A percentile compares a stretch with the other conserved stretches of the same genome.
Conservation (phyloP, 805 yeast species). For the Brettanomyces naardenensis region DNA sequence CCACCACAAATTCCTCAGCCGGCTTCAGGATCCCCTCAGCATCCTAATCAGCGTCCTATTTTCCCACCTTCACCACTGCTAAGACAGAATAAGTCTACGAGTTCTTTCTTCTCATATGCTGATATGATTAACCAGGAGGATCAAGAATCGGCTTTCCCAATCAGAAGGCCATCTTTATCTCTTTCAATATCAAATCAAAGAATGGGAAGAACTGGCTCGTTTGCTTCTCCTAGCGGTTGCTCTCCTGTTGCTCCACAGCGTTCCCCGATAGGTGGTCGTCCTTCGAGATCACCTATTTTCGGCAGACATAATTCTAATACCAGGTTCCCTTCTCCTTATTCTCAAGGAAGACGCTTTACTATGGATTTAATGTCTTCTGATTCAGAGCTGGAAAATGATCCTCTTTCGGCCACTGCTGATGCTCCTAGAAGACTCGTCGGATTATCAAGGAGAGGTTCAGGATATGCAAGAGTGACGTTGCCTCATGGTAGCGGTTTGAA, state of each 20-base stretch:
- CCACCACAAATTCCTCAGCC: conserved; percentile 6
- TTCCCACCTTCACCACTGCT: conserved; percentile 29
- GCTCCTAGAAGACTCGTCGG: conserved; percentile 16
- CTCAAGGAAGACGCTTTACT: neutral
- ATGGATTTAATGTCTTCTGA: conserved; percentile 10
- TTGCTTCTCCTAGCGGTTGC: conserved; percentile 13
- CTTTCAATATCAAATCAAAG: conserved; percentile 31
- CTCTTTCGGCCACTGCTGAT: conserved; percentile 2
- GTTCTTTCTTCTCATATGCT: conserved; percentile 67
- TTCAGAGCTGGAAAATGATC: conserved; percentile 12
- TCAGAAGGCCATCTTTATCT: conserved; percentile 54
- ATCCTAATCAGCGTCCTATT: conserved; percentile 5
- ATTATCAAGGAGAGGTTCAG: conserved; percentile 14
- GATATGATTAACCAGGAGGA: conserved; percentile 71
- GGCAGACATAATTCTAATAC: neutral
- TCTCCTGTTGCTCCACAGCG: conserved; percentile 10
- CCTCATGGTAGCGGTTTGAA: conserved; percentile 4
- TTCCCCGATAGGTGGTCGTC: conserved; percentile 5
- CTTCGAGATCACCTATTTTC: conserved; percentile 13
- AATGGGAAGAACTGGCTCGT: conserved; percentile 22
- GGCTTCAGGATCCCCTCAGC: conserved; percentile 5
- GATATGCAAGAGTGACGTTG: conserved; percentile 7
- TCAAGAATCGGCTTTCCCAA: conserved; percentile 27
- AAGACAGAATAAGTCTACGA: conserved; percentile 25
- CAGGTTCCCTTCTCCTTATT: neutral